A percentile compares a stretch with the other conserved stretches of the same genome.
Evolutionary conservation across 768 basidiomycete genomes (phyloP).

Genomic region (Pulveroboletus sp.): DNA sequence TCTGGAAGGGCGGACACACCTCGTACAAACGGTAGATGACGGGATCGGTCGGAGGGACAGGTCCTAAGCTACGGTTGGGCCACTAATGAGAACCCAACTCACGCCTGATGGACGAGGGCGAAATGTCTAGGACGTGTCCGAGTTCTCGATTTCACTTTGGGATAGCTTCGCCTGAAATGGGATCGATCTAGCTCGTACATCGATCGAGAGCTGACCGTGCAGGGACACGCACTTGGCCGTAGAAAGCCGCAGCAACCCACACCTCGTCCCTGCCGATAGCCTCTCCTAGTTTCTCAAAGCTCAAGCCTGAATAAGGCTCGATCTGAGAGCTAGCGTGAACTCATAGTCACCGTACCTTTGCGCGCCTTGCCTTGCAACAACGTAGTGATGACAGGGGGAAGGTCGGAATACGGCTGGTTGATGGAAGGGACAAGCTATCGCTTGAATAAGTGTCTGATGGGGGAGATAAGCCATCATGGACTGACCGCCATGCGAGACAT

Average conservation of each 20-base stretch:
- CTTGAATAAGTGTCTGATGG: background rate
- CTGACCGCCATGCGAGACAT: conserved; percentile 40
- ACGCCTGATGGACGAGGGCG: conserved; percentile 33
- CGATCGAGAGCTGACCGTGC: background rate
- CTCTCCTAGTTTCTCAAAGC: conserved; percentile 66
- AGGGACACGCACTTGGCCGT: conserved; percentile 56
- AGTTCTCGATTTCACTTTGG: conserved; percentile 54
- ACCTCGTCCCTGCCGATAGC: conserved; percentile 69
- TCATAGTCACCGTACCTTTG: conserved; percentile 40
- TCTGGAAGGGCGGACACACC: conserved; percentile 34
- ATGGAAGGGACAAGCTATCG: conserved; percentile 39
- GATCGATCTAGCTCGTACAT: background rate
- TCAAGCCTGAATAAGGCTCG: conserved; percentile 41
- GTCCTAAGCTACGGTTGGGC: conserved; percentile 65
- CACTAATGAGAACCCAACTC: conserved; percentile 65
- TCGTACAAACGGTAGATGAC: conserved; percentile 81
- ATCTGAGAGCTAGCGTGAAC: background rate
- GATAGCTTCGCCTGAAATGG: conserved; percentile 59
- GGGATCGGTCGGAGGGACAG: conserved; percentile 72
- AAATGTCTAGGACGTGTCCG: conserved; percentile 45
- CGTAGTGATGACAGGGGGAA: conserved; percentile 45
- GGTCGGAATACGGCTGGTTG: conserved; percentile 42
- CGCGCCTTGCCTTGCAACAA: conserved; percentile 65
- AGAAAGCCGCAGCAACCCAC: conserved; percentile 80
- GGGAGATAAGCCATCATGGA: conserved; percentile 3